These are phyloP conservation scores for Rutstroemia sp. DNA, from an alignment of 2,329 filamentous ascomycete species.

Conservation along the genomic window DNA sequence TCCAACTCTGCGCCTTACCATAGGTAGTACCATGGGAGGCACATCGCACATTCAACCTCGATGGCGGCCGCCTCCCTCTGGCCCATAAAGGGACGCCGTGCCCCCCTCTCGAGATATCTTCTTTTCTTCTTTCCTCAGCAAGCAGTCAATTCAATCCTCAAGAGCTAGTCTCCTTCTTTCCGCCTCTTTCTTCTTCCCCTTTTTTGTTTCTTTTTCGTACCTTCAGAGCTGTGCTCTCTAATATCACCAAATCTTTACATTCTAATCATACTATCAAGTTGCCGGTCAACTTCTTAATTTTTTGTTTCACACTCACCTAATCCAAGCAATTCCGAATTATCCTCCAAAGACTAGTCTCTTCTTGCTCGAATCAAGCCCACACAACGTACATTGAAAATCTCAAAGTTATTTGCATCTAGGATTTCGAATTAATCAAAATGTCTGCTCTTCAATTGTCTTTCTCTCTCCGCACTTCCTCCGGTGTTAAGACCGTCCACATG, in stretches of 20 bases:
- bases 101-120: constrained; percentile 18
- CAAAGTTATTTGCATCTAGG: constrained; percentile 31
- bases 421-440: constrained; percentile 50
- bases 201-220: constrained; percentile 26
- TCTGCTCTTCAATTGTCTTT: constrained; percentile 91
- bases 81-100: constrained; percentile 24
- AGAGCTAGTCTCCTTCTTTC: constrained; percentile 40
- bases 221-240: constrained; percentile 47
- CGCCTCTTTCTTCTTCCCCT: constrained; percentile 35
- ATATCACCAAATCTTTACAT: constrained; percentile 32
- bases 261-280: constrained; percentile 33
- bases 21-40: constrained; percentile 1
- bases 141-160: constrained; percentile 44
- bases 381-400: constrained; percentile 19
- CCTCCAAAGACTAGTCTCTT: constrained; percentile 29
- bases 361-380: constrained; percentile 31
- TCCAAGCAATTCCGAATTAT: constrained; percentile 5
- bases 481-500: constrained; percentile 95
- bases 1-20: neutral
- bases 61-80: neutral
- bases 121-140: constrained; percentile 49
- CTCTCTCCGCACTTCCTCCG: constrained; percentile 88
- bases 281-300: constrained; percentile 51
- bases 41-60: neutral
- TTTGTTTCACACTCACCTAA: constrained; percentile 41